Base-by-base conservation (phyloP, 768 basidiomycete species). In the Gautieria morchelliformis region DNA sequence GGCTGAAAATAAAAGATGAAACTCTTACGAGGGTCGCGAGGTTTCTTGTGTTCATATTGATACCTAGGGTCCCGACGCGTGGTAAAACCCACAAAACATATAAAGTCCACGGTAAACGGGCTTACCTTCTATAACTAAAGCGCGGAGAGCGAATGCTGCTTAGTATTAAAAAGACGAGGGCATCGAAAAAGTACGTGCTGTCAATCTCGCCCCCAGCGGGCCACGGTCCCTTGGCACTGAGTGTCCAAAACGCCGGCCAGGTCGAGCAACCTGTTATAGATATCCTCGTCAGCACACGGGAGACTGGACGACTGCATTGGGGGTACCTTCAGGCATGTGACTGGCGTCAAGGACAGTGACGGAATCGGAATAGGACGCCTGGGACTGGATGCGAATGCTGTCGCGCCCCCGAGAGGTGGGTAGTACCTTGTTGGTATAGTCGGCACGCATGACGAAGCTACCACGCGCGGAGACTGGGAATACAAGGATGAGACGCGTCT, bases 201-300 rank as follows among this genome's bases (percentile, higher is more conserved):
- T 82, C 76, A 15, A 80, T 70, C 61, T 83, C 82, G 5, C 82
- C 82, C 2, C 57, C 59, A 12, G 17, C 40, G 15, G 63, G 63
- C 63, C 63, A 64, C 30, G 58, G 56, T 10, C 59, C 56, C 61
- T 52, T 56, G 65, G 32, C 48, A 60, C 79, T 80, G 58, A 78
- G 56, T 37, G 80, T 78, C 83, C 83, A 84, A 64, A 78, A 83
- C 1, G 83, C 82, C 3, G 83, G 82, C 83, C 83, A 85, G 17
- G 80, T 81, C 24, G 56, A 53, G 52, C 70, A 70, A 46, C 39
- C 47, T 53, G 50, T 10, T 27, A 37, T 32, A 30, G 19, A 17
- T 19, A n/a, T 51, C 35, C 35, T 9, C 14, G 30, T n/a, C 54
- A 19, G 35, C 37, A 37, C 10, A 10, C 10, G 10, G 14, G 2